phyloP scores from a whole-genome alignment of 2,329 filamentous ascomycete genomes.

The Fusarium chlamydosporum region DNA sequence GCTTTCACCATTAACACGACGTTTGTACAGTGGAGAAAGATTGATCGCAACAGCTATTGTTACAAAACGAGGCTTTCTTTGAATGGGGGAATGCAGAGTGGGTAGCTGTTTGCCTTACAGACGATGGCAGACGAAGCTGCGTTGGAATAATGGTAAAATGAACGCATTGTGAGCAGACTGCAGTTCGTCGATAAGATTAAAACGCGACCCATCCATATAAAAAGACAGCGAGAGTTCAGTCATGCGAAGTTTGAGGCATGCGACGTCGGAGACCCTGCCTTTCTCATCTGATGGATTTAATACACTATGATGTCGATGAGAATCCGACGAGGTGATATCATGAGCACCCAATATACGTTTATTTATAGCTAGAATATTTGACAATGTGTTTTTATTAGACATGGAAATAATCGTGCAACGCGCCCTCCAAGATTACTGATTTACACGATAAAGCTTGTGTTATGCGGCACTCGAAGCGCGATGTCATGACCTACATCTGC shows the following conservation, averaged over 20 bases:
- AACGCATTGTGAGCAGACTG: neutral
- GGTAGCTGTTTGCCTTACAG: slow-evolving; percentile 15
- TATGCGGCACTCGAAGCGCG: neutral
- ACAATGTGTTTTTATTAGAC: slow-evolving; percentile 10
- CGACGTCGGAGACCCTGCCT: slow-evolving; percentile 5
- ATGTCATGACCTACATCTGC: neutral
- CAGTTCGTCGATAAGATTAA: neutral
- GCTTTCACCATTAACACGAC: neutral
- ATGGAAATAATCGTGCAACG: slow-evolving; percentile 24
- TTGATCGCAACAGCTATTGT: neutral
- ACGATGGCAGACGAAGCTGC: neutral
- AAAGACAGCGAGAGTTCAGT: neutral
- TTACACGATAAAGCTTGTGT: slow-evolving; percentile 15
- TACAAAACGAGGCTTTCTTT: neutral
- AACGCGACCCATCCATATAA: neutral
- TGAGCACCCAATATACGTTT: neutral
- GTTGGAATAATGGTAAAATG: neutral
- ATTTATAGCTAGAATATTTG: slow-evolving; percentile 15
- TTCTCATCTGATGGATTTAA: neutral
- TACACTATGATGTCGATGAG: neutral
- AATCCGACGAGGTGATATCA: neutral
- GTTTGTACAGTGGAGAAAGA: slow-evolving; percentile 5
- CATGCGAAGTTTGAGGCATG: neutral
- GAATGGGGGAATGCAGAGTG: neutral
- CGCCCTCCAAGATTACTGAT: slow-evolving; percentile 7